Base-by-base conservation (phyloP, 257 asterid species). In the Buddleja alternifolia region DNA sequence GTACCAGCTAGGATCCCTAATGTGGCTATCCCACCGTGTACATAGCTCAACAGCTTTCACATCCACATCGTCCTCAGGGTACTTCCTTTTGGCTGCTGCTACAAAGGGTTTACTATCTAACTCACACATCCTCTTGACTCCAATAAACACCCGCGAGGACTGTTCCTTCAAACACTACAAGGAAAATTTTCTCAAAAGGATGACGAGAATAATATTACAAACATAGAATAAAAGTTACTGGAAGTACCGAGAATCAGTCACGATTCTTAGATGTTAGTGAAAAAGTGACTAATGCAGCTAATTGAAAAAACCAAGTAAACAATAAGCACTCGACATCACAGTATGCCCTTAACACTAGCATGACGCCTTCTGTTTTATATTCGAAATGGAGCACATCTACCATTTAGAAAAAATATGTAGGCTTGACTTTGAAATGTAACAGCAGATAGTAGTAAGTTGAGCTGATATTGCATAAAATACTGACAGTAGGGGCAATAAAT, bases 71-170 rank as follows among this genome's bases (percentile, higher is more conserved):
- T 55, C 77, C 12, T 46, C 84, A 19, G 21, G 23, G 46, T 75
- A 76, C 77, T 77, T 82, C 75, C 74, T 66, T 76, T 84, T 81
- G 78, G 91, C 88, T 70, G 87, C 95, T 67, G 82, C 81, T 17
- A 66, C 36, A 74, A 91, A 91, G 47, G 83, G 86, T 72, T 73
- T 79, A 66, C 60, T 81, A 16, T 77, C 75, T 14, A 88, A 85
- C 76, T 82, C 96, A 15, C 96, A 95, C 86, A 90, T 80, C 73
- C 86, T 81, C 84, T 85, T 88, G 37, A 91, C 78, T 42, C 96
- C 93, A 71, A 86, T 82, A 48, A 69, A 58, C 36, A 79, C 64
- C 19, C 66, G 63, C 50, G 74, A 45, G 25, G 68, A 3, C 12
- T 21, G 44, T 16, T 71, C 85, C 54, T 45, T 76, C 75, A 88